Percentiles rank a stretch among this genome's conserved stretches.
Conservation (phyloP, 495 filamentous ascomycete species). For the Astrothelium macrocarpum region DNA sequence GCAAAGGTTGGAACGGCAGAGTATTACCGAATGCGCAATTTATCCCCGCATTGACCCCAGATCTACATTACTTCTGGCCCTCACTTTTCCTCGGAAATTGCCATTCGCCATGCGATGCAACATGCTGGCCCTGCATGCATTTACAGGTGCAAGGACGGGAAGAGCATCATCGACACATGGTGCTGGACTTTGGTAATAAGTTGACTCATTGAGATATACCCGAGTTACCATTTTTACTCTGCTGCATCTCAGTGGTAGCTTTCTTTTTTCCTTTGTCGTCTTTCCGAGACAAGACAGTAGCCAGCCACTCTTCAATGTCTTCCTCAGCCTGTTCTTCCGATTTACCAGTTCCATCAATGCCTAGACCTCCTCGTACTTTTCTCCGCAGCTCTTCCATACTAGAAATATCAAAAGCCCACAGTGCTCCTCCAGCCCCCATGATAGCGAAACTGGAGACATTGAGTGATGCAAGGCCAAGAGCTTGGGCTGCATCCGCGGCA, state of each 20-base stretch:
- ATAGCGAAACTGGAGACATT: slow-evolving; percentile 64
- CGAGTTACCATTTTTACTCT: neutral
- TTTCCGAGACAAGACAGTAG: slow-evolving; percentile 49
- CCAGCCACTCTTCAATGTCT: slow-evolving; percentile 59
- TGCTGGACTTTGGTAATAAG: neutral
- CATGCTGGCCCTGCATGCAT: slow-evolving; percentile 3
- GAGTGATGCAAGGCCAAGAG: slow-evolving; percentile 72
- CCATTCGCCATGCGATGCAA: neutral
- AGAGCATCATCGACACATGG: neutral
- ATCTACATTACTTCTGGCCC: neutral
- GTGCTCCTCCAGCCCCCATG: slow-evolving; percentile 53
- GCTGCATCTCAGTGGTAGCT: neutral
- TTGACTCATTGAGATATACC: neutral
- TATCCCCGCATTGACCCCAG: neutral
- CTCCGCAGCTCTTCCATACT: slow-evolving; percentile 56
- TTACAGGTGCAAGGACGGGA: neutral
- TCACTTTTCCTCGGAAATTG: neutral
- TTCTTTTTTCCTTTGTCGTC: slow-evolving; percentile 27
- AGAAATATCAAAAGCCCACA: slow-evolving; percentile 65
- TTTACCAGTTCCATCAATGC: slow-evolving; percentile 33
- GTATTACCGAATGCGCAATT: neutral
- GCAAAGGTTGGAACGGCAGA: neutral
- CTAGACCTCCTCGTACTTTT: slow-evolving; percentile 43
- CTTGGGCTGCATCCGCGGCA: slow-evolving; percentile 60
- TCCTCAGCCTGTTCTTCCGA: slow-evolving; percentile 49